A percentile compares a stretch with the other conserved stretches of the same genome.
These are phyloP conservation scores for Amanita pseudoporphyria DNA, from an alignment of 768 basidiomycete genomes.

Conservation along the genomic window DNA sequence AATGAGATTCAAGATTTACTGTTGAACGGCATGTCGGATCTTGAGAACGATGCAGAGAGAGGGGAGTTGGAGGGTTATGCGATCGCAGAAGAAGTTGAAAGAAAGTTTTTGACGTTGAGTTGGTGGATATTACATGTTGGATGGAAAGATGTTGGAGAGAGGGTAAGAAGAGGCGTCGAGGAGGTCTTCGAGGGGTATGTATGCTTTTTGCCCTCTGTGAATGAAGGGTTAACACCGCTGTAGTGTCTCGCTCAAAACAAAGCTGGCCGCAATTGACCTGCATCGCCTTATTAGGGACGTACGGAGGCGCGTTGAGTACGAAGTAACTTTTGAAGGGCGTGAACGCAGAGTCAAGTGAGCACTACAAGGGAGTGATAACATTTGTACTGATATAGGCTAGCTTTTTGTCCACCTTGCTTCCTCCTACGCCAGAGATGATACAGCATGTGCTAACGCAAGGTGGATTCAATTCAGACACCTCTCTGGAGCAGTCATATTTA, in stretches of 20 bases:
- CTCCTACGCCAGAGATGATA: conserved; percentile 61
- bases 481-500: conserved; percentile 1
- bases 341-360: conserved; percentile 46
- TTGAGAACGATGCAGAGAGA: conserved; percentile 1
- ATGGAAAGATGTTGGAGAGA: conserved; percentile 75
- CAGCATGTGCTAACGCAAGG: conserved; percentile 63
- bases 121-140: conserved; percentile 94
- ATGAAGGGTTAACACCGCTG: conserved; percentile 2
- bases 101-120: conserved; percentile 73
- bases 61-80: conserved; percentile 17
- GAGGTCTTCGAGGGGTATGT: conserved; percentile 79
- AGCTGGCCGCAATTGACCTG: conserved; percentile 61
- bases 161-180: conserved; percentile 67
- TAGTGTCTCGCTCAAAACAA: conserved; percentile 79
- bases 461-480: conserved; percentile 25
- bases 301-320: conserved; percentile 66
- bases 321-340: conserved; percentile 49
- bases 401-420: conserved; percentile 67
- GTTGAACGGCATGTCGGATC: conserved; percentile 15
- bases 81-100: conserved; percentile 59
- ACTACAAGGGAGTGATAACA: background rate
- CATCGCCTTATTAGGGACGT: conserved; percentile 63
- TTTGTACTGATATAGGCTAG: conserved; percentile 21
- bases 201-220: background rate
- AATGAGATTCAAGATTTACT: conserved; percentile 17